These are phyloP conservation scores for Sedum album DNA, from an alignment of 164 flowering plant genomes.

Conservation along the genomic window DNA sequence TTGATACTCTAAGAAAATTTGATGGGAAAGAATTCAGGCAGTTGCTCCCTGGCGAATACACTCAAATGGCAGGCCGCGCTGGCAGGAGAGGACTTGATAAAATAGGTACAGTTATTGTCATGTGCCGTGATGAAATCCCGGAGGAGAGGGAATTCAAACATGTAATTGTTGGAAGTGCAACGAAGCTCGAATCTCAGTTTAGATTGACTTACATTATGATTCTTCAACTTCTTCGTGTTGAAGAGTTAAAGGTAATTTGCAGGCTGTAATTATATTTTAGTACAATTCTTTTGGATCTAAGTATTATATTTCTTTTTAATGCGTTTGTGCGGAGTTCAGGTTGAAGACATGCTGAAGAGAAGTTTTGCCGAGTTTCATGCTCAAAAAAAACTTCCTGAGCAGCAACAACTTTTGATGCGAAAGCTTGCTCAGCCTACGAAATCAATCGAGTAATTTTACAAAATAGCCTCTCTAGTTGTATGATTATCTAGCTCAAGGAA, in stretches of 20 bases:
- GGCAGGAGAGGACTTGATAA: slow-evolving; percentile 97
- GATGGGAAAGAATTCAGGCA: slow-evolving; percentile 95
- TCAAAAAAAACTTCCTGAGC: slow-evolving; percentile 88
- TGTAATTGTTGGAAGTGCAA: slow-evolving; percentile 80
- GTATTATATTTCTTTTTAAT: not conserved
- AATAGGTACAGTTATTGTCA: slow-evolving; percentile 80
- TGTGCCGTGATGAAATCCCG: slow-evolving; percentile 94
- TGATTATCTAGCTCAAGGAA: not conserved
- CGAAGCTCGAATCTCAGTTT: slow-evolving; percentile 90
- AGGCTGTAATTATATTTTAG: slow-evolving; percentile 2
- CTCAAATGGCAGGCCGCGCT: slow-evolving; percentile 99
- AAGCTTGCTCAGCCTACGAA: slow-evolving; percentile 78
- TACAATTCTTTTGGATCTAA: not conserved
- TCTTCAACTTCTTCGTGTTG: slow-evolving; percentile 93
- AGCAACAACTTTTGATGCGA: slow-evolving; percentile 60
- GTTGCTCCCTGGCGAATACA: slow-evolving; percentile 93
- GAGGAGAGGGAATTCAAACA: slow-evolving; percentile 70
- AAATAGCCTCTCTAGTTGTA: not conserved
- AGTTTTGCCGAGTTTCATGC: slow-evolving; percentile 99
- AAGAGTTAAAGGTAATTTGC: slow-evolving; percentile 74
- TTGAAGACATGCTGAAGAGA: slow-evolving; percentile 98
- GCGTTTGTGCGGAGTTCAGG: slow-evolving; percentile 33
- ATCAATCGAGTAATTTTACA: slow-evolving; percentile 53
- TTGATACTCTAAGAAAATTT: slow-evolving; percentile 90
- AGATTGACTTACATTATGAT: slow-evolving; percentile 96